Evolutionary conservation across 306 rosid genomes (phyloP), one percentile per base, ranked within the genome.

Genomic region (Casuarina cunninghamiana): DNA sequence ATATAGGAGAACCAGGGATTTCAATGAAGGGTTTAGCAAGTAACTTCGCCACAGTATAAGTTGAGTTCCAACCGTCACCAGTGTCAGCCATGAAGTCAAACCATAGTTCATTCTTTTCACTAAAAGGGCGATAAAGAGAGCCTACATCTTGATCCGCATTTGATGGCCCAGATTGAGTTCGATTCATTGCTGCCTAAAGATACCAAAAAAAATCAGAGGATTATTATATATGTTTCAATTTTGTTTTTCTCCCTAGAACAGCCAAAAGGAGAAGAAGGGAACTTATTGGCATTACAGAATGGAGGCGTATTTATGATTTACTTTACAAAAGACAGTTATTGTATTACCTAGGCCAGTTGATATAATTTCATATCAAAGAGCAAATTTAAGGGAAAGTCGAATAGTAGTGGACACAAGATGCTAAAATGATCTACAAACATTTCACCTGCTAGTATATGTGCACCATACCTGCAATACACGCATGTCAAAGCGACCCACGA

Each of bases 31-130:
- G 97, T 82, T 85, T 93, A 76, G 99, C 97, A 81, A 95, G 97
- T 46, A 93, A 88, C 55, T 89, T 86, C 62, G 98, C 97, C 73
- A 95, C 82, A 10, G 97, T 44, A 92, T 92, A 95, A 70, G 98
- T 91, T 70, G 97, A 91, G 91, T 95, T 92, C 74, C 98, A 97
- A 82, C 98, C 98, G 69, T 92, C 98, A 19, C 98, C 97, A n/a
- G 99, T 95, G 81, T 95, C 99, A 80, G 97, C 97, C 93, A 93
- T 91, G 84, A 95, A 95, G 83, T 95, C 99, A 75, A 95, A 95
- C 97, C 99, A 95, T 49, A 93, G 82, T 69, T 88, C 96, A 53
- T 91, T 87, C 86, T 87, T 87, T 82, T 85, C 89, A 71, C 85
- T 77, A 70, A 93, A 87, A 82, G 88, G 91, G 77, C 83, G 88